phyloP scores from a whole-genome alignment of 345 rosid genomes.

The Eucalyptus fibrosa region DNA sequence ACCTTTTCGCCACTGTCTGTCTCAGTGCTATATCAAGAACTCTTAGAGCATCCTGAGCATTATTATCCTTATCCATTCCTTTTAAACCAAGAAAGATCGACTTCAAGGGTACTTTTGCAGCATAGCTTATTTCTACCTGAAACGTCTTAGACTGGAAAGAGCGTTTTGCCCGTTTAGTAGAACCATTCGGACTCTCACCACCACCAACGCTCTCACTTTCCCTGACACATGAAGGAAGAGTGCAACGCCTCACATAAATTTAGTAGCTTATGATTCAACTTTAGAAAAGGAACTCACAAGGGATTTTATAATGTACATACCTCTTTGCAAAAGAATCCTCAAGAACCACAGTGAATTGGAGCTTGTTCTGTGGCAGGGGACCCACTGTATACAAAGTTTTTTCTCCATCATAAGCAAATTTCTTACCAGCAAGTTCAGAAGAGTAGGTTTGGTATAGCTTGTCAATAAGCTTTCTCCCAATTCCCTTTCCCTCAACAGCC shows the following conservation, averaged over 20 bases:
- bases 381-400: conserved; percentile 64
- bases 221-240: background rate
- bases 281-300: background rate
- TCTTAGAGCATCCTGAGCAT: conserved; percentile 60
- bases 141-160: conserved; percentile 44
- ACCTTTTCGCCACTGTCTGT: conserved; percentile 83
- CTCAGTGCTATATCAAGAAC: conserved; percentile 70
- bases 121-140: conserved; percentile 40
- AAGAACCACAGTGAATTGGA: conserved; percentile 46
- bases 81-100: conserved; percentile 29
- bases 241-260: background rate
- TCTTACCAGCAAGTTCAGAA: conserved; percentile 46
- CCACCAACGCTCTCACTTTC: conserved; percentile 6
- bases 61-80: conserved; percentile 29
- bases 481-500: conserved; percentile 44
- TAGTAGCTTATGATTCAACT: background rate
- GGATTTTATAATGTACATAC: conserved; percentile 5
- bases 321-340: conserved; percentile 51
- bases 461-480: conserved; percentile 63
- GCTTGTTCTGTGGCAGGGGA: conserved; percentile 53
- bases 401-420: conserved; percentile 80
- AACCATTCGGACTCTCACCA: conserved; percentile 12
- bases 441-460: conserved; percentile 56
- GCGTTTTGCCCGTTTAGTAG: conserved; percentile 43
- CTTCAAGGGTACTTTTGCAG: conserved; percentile 50